Percentiles rank a stretch among this genome's conserved stretches.
Conservation (phyloP, 2,329 filamentous ascomycete genomes). For the Blumeria hordei region DNA sequence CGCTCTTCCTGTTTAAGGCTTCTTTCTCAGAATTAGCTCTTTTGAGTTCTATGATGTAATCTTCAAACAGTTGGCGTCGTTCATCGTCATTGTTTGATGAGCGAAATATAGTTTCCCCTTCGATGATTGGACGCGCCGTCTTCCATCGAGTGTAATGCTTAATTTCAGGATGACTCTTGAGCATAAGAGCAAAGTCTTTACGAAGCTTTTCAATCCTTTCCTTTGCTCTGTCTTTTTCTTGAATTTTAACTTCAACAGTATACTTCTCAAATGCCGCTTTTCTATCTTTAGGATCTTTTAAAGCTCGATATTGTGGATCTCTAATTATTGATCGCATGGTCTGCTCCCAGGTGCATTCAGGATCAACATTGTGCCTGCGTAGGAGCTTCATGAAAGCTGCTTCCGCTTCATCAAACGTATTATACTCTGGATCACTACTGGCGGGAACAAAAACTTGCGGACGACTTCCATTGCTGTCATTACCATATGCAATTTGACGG, state of each 20-base stretch:
- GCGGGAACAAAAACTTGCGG: constrained; percentile 36
- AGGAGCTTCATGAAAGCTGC: constrained; percentile 81
- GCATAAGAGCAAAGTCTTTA: constrained; percentile 85
- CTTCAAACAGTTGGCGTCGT: constrained; percentile 72
- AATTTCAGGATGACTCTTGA: constrained; percentile 89
- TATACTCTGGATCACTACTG: constrained; percentile 52
- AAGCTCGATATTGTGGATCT: constrained; percentile 76
- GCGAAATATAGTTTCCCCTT: constrained; percentile 86
- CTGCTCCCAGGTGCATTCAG: constrained; percentile 85
- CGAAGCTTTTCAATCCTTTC: constrained; percentile 80
- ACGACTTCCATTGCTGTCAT: constrained; percentile 23
- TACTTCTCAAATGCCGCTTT: constrained; percentile 89
- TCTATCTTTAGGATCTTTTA: constrained; percentile 79
- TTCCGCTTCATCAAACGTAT: constrained; percentile 67
- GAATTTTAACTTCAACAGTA: constrained; percentile 63
- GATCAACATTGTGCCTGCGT: constrained; percentile 60
- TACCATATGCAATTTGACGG: constrained; percentile 32
- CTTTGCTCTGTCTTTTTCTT: constrained; percentile 87
- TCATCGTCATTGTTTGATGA: constrained; percentile 74
- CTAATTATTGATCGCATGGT: constrained; percentile 66
- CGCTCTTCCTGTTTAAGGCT: constrained; percentile 45
- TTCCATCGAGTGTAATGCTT: constrained; percentile 95
- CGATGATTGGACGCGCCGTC: constrained; percentile 79
- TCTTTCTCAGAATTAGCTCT: constrained; percentile 59
- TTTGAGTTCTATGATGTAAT: constrained; percentile 71